A percentile compares a stretch with the other conserved stretches of the same genome.
Evolutionary conservation across 2,329 filamentous ascomycete genomes (phyloP).

Genomic region (Orbilia ellipsospora): DNA sequence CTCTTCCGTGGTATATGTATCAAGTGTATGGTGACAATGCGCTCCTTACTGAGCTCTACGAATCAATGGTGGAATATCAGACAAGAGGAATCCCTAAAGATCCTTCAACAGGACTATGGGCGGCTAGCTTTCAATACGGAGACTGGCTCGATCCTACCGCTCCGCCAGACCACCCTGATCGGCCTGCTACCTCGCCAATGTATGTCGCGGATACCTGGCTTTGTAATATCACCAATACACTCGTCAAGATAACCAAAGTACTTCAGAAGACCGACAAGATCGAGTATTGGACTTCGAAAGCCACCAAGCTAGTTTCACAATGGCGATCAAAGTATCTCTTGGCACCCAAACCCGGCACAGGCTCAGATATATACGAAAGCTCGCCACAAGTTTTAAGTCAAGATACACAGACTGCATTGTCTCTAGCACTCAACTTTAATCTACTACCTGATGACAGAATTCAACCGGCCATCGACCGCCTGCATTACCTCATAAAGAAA

Average conservation of each 20-base stretch:
- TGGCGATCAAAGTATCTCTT: conserved; percentile 34
- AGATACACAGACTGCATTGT: conserved; percentile 64
- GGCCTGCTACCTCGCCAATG: conserved; percentile 63
- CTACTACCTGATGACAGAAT: conserved; percentile 58
- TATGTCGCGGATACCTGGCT: conserved; percentile 67
- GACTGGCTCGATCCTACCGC: conserved; percentile 68
- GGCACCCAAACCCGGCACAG: neutral
- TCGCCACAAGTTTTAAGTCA: conserved; percentile 60
- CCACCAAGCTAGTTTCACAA: conserved; percentile 15
- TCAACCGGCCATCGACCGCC: conserved; percentile 58
- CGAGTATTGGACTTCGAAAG: conserved; percentile 28
- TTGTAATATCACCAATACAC: conserved; percentile 63
- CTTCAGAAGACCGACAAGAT: conserved; percentile 60
- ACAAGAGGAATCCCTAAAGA: conserved; percentile 62
- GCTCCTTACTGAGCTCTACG: conserved; percentile 63
- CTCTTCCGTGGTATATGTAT: conserved; percentile 64
- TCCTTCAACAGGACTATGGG: conserved; percentile 63
- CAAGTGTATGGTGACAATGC: conserved; percentile 62
- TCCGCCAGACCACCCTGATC: conserved; percentile 63
- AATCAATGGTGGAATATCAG: conserved; percentile 64
- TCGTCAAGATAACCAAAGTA: conserved; percentile 61
- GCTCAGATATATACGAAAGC: neutral
- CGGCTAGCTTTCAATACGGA: conserved; percentile 62
- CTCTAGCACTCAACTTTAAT: conserved; percentile 63
- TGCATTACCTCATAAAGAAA: conserved; percentile 60